Base-by-base conservation (phyloP, 2,329 filamentous ascomycete species). In the Torrubiella hemipterigena region DNA sequence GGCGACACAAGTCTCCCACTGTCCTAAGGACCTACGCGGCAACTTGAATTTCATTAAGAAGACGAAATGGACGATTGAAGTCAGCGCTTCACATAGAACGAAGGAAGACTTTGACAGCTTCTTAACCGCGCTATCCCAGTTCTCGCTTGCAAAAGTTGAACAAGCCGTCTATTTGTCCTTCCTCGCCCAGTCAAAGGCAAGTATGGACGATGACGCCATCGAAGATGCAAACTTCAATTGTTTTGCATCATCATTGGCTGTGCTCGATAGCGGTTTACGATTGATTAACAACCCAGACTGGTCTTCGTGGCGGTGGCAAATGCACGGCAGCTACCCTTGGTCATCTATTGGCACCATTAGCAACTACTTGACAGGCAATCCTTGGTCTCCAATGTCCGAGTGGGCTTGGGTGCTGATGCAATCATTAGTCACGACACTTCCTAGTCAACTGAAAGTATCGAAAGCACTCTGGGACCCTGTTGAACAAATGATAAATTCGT, bases 231-330 rank as follows among this genome's bases (percentile, higher is more conserved):
- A 9, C 16, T 38, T 4, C 17, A 42, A 1, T 33, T 23, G 0
- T 31, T 39, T 1, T 39, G 34, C 15, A 39, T 44, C 5, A 32
- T 34, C 5, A 27, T 16, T 38, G n/a, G 15, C 32, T 9, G 37
- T 42, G 16, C 38, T 50, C 17, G 42, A 44, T n/a, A 36, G 40
- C 1, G 38, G 37, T 1, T 31, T 48, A 14, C 27, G 32, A 5
- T 44, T 51, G 19, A 35, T 33, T 18, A 42, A 42, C 1, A 36
- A 46, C 2, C 32, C 39, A 3, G 27, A 30, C 0, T 51, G 48
- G 48, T 6, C 16, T 0, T 40, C 36, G 17, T 50, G 49, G 49
- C 45, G 42, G 6, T 51, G 49, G 49, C 49, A 51, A 29, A 30
- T 51, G 7, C 40, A 42, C 4, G 48, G 48, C 6, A 38, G 42